These are phyloP conservation scores for Botrytis fragariae DNA, from an alignment of 2,329 filamentous ascomycete genomes.

Conservation along the genomic window DNA sequence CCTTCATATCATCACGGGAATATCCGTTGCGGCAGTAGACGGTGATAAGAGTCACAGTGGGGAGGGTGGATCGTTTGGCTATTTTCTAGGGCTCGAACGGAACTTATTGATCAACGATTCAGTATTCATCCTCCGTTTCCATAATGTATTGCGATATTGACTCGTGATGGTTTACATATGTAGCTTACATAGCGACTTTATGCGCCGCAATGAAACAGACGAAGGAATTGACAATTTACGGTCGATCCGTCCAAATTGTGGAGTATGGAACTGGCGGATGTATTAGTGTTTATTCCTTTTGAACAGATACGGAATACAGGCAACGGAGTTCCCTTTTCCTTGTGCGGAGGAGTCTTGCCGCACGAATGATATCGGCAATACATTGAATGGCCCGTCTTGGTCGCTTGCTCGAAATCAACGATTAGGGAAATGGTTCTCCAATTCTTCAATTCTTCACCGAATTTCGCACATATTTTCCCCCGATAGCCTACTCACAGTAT, in stretches of 20 bases:
- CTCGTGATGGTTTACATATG: neutral
- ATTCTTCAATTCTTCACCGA: neutral
- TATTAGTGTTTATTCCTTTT: neutral
- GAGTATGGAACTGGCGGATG: neutral
- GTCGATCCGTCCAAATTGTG: neutral
- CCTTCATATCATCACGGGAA: neutral
- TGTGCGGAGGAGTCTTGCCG: neutral
- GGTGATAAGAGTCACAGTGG: slow-evolving; percentile 7
- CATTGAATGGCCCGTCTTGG: neutral
- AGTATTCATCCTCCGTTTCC: neutral
- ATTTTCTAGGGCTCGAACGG: neutral
- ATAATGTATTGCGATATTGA: neutral
- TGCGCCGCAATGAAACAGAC: slow-evolving; percentile 2
- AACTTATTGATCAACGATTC: neutral
- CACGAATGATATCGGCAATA: neutral
- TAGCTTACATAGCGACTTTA: neutral
- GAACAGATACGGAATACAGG: neutral
- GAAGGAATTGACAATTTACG: neutral
- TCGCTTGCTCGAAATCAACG: neutral
- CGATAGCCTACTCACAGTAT: neutral
- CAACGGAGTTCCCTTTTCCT: slow-evolving; percentile 3
- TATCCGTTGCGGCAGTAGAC: neutral
- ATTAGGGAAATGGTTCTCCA: neutral
- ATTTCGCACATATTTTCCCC: neutral
- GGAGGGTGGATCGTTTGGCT: neutral